Evolutionary conservation across 805 yeast species (phyloP).

Genomic region (Sugiyamaella floridensis): DNA sequence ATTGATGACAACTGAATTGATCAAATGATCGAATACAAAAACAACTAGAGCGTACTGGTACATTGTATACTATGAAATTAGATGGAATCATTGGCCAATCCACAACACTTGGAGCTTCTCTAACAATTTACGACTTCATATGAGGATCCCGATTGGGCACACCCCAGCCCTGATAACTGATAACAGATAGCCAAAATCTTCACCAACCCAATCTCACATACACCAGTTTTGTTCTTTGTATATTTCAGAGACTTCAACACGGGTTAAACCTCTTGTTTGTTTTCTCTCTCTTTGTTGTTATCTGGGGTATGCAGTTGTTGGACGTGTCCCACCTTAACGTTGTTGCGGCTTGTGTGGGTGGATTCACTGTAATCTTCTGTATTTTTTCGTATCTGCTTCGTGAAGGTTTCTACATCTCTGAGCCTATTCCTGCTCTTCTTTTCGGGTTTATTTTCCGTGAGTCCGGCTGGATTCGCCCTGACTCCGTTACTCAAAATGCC

Average conservation of each 20-base stretch:
- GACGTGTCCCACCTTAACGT: conserved; percentile 30
- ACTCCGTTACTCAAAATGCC: conserved; percentile 41
- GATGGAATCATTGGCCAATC: too few relatives aligned
- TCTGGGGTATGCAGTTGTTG: conserved; percentile 1
- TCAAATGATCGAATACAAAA: too few relatives aligned
- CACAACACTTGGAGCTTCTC: too few relatives aligned
- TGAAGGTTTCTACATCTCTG: conserved; percentile 55
- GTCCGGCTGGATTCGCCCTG: conserved; percentile 50
- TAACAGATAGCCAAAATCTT: too few relatives aligned
- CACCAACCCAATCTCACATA: too few relatives aligned
- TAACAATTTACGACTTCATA: too few relatives aligned
- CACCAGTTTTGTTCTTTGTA: neutral
- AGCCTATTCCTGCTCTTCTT: conserved; percentile 58
- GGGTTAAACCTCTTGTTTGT: neutral
- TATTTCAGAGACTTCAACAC: neutral
- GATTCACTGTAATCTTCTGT: conserved; percentile 52
- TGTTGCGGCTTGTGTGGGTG: conserved; percentile 55
- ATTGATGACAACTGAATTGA: too few relatives aligned
- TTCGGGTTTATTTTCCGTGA: conserved; percentile 56
- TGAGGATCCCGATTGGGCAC: too few relatives aligned
- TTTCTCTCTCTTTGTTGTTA: neutral
- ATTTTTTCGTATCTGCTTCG: conserved; percentile 52
- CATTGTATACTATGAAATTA: too few relatives aligned
- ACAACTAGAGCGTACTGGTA: too few relatives aligned
- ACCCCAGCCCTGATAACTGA: too few relatives aligned